These are phyloP conservation scores for Malus fusca DNA, from an alignment of 306 rosid species.

Conservation along the genomic window DNA sequence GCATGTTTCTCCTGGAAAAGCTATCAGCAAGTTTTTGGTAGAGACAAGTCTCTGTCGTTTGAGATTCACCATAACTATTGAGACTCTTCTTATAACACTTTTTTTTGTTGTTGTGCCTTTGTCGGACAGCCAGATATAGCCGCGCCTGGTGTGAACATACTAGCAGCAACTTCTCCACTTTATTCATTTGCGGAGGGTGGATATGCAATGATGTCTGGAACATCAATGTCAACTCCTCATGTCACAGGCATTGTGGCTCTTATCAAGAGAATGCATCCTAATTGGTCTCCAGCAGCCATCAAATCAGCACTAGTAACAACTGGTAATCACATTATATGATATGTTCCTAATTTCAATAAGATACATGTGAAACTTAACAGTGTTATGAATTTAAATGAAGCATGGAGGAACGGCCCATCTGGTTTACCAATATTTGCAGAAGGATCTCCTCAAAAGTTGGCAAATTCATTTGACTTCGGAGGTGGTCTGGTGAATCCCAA, in stretches of 20 bases:
- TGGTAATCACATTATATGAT: constrained; percentile 15
- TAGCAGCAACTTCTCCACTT: constrained; percentile 24
- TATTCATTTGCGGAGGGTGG: constrained; percentile 3
- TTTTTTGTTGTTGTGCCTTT: not conserved
- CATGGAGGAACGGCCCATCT: constrained; percentile 30
- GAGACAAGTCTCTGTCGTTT: not conserved
- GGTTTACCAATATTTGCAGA: constrained; percentile 34
- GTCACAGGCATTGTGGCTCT: constrained; percentile 44
- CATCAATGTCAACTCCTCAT: constrained; percentile 57
- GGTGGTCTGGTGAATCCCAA: constrained; percentile 51
- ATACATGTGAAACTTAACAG: not conserved
- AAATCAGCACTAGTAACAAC: constrained; percentile 48
- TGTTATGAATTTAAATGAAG: constrained; percentile 21
- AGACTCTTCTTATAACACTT: not conserved
- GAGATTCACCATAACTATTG: not conserved
- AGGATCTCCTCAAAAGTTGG: constrained; percentile 40
- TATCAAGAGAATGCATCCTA: constrained; percentile 33
- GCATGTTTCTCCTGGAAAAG: not conserved
- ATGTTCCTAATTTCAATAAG: not conserved
- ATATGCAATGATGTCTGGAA: constrained; percentile 30
- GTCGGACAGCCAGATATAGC: constrained; percentile 43
- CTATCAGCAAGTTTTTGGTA: not conserved
- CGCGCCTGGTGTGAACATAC: constrained; percentile 43
- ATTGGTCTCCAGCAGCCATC: constrained; percentile 53
- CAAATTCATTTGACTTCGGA: constrained; percentile 42